phyloP scores from a whole-genome alignment of 2,329 filamentous ascomycete genomes.

The Hymenoscyphus repandus region DNA sequence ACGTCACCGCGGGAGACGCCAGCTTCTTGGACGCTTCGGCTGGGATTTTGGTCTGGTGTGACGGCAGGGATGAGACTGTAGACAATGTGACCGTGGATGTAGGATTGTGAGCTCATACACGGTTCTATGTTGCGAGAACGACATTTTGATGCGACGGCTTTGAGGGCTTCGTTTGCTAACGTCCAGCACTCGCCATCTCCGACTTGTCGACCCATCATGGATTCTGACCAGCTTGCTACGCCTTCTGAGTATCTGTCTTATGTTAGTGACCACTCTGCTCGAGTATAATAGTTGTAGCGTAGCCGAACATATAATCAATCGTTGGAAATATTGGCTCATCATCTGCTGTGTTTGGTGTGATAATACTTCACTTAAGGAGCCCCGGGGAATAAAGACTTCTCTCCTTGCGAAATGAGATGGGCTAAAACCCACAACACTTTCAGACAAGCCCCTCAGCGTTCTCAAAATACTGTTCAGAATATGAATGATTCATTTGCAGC shows the following conservation, averaged over 20 bases:
- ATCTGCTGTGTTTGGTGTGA: no score
- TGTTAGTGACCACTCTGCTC: no score
- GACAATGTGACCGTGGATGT: constrained; percentile 31
- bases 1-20: constrained; percentile 32
- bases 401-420: no score
- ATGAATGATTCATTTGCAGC: no score
- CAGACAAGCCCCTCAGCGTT: no score
- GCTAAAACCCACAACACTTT: no score
- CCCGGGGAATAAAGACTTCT: no score
- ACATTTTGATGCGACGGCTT: constrained; percentile 22
- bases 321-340: no score
- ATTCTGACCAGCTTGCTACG: constrained; percentile 30
- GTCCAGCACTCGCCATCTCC: constrained; percentile 37
- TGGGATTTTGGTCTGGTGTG: constrained; percentile 16
- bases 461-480: no score
- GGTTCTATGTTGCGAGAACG: constrained; percentile 24
- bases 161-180: constrained; percentile 30
- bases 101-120: constrained; percentile 29
- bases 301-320: no score
- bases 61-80: constrained; percentile 26
- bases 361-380: no score
- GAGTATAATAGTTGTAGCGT: no score
- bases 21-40: constrained; percentile 22
- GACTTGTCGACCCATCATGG: constrained; percentile 28
- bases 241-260: constrained; percentile 25